Percentiles rank a stretch among this genome's conserved stretches.
These are phyloP conservation scores for Hymenoscyphus linearis DNA, from an alignment of 2,329 filamentous ascomycete genomes.

Conservation along the genomic window DNA sequence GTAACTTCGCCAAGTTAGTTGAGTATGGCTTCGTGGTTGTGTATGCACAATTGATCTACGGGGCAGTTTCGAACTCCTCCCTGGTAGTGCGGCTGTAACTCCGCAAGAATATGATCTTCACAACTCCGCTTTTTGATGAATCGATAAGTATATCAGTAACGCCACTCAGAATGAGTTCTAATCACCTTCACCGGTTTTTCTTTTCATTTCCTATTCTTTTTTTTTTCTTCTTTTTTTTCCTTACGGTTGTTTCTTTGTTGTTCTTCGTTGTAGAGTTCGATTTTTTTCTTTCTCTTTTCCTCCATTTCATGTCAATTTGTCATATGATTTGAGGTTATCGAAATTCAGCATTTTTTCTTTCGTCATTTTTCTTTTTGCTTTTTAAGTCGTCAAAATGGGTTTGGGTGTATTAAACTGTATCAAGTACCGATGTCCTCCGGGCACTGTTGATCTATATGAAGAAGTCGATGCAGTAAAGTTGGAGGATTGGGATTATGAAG, in stretches of 20 bases:
- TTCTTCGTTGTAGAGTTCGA: conserved; percentile 24
- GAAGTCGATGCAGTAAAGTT: conserved; percentile 18
- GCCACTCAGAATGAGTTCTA: conserved; percentile 4
- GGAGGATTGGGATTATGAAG: conserved; percentile 23
- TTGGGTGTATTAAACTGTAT: conserved; percentile 29
- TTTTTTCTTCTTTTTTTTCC: conserved; percentile 5
- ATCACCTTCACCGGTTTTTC: conserved; percentile 3
- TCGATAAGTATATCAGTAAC: conserved; percentile 3
- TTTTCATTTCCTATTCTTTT: conserved; percentile 1
- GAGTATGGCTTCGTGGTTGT: neutral
- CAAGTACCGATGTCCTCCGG: conserved; percentile 27
- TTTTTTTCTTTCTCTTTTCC: neutral
- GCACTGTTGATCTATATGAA: conserved; percentile 25
- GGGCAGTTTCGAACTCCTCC: neutral
- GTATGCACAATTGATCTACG: neutral
- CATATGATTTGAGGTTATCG: conserved; percentile 10
- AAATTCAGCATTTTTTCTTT: conserved; percentile 8
- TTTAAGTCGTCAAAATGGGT: conserved; percentile 14
- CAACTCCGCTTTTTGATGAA: conserved; percentile 8
- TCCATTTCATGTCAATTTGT: neutral
- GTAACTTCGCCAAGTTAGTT: neutral
- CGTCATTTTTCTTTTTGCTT: conserved; percentile 4
- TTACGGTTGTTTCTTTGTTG: conserved; percentile 12
- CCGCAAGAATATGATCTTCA: neutral
- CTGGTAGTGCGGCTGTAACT: neutral